Conservation (phyloP, 805 yeast species). For the Yarrowia divulgata region DNA sequence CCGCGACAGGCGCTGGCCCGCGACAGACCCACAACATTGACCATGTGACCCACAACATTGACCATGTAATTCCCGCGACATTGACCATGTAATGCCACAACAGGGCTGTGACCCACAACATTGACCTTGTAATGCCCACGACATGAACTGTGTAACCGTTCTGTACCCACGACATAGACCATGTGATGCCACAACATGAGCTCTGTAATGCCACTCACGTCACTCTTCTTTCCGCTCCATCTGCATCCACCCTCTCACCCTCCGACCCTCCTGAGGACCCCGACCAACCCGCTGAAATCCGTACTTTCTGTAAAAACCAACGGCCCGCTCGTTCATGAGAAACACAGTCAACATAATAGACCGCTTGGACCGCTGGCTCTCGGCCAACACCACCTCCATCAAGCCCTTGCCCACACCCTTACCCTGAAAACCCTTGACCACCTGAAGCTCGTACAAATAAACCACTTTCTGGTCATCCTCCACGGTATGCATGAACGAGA, state of each 20-base stretch:
- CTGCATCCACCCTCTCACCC: slow-evolving; percentile 39
- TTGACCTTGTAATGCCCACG: background rate
- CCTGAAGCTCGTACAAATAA: slow-evolving; percentile 49
- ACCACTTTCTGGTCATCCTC: slow-evolving; percentile 41
- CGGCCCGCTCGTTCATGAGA: slow-evolving; percentile 44
- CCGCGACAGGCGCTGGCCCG: too few relatives aligned
- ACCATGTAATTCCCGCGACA: too few relatives aligned
- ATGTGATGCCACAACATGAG: too few relatives aligned
- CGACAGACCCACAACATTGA: too few relatives aligned
- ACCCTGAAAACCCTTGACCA: slow-evolving; percentile 41
- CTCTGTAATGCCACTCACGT: background rate
- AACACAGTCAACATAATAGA: slow-evolving; percentile 46
- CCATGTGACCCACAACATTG: too few relatives aligned
- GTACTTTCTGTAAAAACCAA: slow-evolving; percentile 43
- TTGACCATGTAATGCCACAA: too few relatives aligned
- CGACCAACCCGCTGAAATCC: slow-evolving; percentile 41
- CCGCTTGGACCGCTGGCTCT: background rate
- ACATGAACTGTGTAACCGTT: background rate
- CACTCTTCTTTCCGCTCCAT: background rate
- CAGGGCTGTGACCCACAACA: too few relatives aligned
- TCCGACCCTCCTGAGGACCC: background rate
- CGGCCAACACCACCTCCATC: slow-evolving; percentile 41
- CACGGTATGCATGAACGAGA: slow-evolving; percentile 42
- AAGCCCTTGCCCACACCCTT: slow-evolving; percentile 44
- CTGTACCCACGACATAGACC: too few relatives aligned